A percentile compares a stretch with the other conserved stretches of the same genome.
phyloP scores from a whole-genome alignment of 2,329 filamentous ascomycete genomes.

The Paraphaeosphaeria minitans region DNA sequence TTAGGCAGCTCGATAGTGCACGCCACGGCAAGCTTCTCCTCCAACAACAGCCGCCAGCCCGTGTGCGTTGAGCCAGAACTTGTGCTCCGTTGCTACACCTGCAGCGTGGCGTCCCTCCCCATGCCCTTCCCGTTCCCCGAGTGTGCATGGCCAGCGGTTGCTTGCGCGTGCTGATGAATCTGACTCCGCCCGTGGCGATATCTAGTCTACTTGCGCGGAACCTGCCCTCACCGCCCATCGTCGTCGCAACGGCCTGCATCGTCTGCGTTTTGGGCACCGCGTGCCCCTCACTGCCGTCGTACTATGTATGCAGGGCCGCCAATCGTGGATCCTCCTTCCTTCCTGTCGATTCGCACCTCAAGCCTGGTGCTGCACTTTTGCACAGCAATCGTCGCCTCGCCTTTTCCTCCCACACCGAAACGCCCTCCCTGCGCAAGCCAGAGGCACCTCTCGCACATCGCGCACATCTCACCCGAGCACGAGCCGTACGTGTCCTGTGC shows the following conservation, averaged over 20 bases:
- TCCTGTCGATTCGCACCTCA: background rate
- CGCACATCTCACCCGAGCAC: too few relatives aligned
- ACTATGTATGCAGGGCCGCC: constrained; percentile 13
- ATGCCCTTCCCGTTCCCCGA: background rate
- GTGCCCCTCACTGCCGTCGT: constrained; percentile 9
- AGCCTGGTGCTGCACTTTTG: background rate
- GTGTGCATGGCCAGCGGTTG: background rate
- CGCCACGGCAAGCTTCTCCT: constrained; percentile 4
- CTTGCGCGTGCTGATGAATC: background rate
- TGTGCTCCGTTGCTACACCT: constrained; percentile 12
- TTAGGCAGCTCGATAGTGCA: constrained; percentile 5
- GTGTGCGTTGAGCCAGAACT: background rate
- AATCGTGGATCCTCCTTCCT: constrained; percentile 6
- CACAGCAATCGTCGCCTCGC: background rate
- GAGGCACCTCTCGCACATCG: constrained; percentile 9
- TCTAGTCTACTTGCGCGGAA: constrained; percentile 11
- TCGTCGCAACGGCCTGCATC: constrained; percentile 21
- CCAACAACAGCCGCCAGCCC: background rate
- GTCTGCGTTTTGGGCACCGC: constrained; percentile 18
- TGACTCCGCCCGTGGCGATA: constrained; percentile 17
- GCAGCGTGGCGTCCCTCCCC: constrained; percentile 9
- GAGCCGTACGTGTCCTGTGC: background rate
- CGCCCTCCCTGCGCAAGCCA: constrained; percentile 5
- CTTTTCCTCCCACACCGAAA: background rate
- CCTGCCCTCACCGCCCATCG: constrained; percentile 22